A percentile compares a stretch with the other conserved stretches of the same genome.
Evolutionary conservation across 345 rosid species (phyloP).

Genomic region (Corchorus olitorius): DNA sequence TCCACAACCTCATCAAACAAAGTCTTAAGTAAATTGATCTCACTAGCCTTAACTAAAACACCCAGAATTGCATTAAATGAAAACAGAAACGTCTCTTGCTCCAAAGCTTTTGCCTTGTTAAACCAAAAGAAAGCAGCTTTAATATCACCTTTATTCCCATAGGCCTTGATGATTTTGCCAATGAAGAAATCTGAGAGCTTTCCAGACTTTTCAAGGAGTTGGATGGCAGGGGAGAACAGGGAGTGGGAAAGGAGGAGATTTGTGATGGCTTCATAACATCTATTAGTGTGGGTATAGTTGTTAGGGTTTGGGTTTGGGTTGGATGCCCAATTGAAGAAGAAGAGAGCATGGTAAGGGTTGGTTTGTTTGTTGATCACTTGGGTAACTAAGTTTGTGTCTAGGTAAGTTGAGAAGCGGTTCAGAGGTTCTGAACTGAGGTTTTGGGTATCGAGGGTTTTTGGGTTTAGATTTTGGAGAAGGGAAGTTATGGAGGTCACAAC

Average conservation of each 20-base stretch:
- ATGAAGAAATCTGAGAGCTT: constrained; percentile 35
- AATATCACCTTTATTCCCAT: constrained; percentile 33
- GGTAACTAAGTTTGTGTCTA: constrained; percentile 4
- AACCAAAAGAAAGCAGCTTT: constrained; percentile 43
- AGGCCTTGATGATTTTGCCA: constrained; percentile 37
- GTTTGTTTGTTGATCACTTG: constrained; percentile 11
- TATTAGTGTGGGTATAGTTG: constrained; percentile 27
- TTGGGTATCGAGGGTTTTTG: not conserved
- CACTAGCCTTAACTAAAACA: constrained; percentile 30
- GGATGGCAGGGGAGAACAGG: constrained; percentile 27
- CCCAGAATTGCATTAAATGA: constrained; percentile 41
- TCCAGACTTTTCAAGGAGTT: constrained; percentile 29
- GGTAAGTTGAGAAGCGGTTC: constrained; percentile 11
- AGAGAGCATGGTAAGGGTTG: constrained; percentile 23
- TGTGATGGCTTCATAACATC: constrained; percentile 37
- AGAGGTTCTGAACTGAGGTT: constrained; percentile 8
- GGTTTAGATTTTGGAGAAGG: constrained; percentile 19
- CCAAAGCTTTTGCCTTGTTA: constrained; percentile 28
- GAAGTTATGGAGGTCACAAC: constrained; percentile 6
- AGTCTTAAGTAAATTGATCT: constrained; percentile 25
- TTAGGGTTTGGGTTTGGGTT: constrained; percentile 33
- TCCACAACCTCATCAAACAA: constrained; percentile 33
- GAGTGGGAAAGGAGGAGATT: constrained; percentile 38
- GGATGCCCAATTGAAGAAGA: constrained; percentile 46
- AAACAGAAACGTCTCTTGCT: constrained; percentile 29